Base-by-base conservation (phyloP, 164 flowering plant genomes). In the Vitis rotundifolia region DNA sequence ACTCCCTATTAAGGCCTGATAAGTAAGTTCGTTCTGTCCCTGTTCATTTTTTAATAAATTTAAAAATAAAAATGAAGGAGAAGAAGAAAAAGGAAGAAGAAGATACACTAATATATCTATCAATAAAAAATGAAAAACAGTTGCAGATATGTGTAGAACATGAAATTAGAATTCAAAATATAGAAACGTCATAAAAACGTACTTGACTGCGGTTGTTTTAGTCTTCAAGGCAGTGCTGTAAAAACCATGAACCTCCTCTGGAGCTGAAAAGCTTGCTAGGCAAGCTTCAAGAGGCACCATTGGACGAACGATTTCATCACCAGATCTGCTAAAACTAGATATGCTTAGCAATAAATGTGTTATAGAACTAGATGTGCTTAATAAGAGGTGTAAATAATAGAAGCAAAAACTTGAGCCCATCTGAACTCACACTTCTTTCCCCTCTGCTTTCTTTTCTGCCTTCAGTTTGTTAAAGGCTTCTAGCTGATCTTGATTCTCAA, bases 201-300 rank as follows among this genome's bases (percentile, higher is more conserved):
- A 96, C 99, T 93, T 96, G 72, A 81, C 70, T 58, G 99, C 99
- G 48, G 95, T 91, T 63, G 97, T 88, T 82, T 85, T 96, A 15
- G 89, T 75, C 61, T 88, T 88, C 83, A 96, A 84, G 28, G 97
- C 98, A 76, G 86, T 77, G 87, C 99, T 96, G 78, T 88, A 89
- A 74, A 90, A 96, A 68, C 87, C 99, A 71, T 82, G 89, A 61
- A 96, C 87, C 82, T 96, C 98, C 78, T 93, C 99, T 59, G 93
- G 95, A 71, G 91, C 85, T 14, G 97, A 80, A 76, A 89, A 96
- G 72, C 68, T 80, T 51, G 88, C 88, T 68, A 96, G 83, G 75
- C 99, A 96, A 64, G 97, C 95, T 75, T 87, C 90, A 62, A 96
- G 75, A 44, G 91, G 97, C 18, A 96, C 98, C 79, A 95, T 88